Evolutionary conservation across 495 filamentous ascomycete species (phyloP).

Genomic region (Chaetomidium leptoderma): DNA sequence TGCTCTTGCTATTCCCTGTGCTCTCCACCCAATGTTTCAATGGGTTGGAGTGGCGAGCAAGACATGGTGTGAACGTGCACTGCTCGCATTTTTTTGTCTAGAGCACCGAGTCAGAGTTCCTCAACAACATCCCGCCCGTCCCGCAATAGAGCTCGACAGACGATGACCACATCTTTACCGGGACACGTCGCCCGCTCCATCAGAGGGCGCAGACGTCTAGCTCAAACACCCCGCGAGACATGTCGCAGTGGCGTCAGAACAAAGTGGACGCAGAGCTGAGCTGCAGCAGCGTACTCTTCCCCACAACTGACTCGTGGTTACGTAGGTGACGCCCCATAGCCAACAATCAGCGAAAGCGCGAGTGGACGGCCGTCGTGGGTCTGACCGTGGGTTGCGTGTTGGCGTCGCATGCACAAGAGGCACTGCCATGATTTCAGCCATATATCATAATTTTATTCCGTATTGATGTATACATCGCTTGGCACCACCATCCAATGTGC

Average conservation of each 20-base stretch:
- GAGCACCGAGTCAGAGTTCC: slow-evolving; percentile 7
- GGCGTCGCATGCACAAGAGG: no score
- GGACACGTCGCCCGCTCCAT: background rate
- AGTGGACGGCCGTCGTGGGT: no score
- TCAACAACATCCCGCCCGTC: background rate
- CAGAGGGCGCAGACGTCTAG: background rate
- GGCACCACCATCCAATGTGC: background rate
- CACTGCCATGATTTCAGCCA: no score
- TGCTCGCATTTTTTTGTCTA: background rate
- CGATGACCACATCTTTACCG: background rate
- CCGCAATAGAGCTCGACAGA: background rate
- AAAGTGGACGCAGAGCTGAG: no score
- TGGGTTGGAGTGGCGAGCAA: background rate
- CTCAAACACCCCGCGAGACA: background rate
- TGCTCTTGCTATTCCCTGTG: background rate
- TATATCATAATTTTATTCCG: no score
- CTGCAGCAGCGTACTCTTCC: no score
- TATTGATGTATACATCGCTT: background rate
- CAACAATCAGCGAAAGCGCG: no score
- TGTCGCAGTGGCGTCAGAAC: background rate
- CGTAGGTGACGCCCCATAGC: no score
- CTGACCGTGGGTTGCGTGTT: no score
- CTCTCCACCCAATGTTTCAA: slow-evolving; percentile 1
- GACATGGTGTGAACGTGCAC: no score
- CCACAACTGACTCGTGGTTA: no score